phyloP scores from a whole-genome alignment of 1,284 basidiomycete genomes.

The Ustilago tritici region DNA sequence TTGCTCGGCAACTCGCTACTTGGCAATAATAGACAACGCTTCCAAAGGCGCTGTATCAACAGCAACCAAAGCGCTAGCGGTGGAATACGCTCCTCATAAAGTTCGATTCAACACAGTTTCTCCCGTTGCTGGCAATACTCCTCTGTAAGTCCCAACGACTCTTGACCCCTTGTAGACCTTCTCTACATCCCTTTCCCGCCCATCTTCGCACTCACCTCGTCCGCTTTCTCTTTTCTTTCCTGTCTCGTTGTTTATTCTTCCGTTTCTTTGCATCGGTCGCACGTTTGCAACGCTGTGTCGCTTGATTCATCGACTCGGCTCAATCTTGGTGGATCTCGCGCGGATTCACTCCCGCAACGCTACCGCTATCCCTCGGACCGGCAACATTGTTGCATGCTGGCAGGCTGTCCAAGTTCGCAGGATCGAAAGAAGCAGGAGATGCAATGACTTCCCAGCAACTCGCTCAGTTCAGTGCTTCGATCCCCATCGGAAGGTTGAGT shows the following conservation, averaged over 20 bases:
- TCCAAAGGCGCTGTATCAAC: slow-evolving; percentile 44
- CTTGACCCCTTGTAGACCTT: too few species aligned
- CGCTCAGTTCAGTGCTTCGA: slow-evolving; percentile 31
- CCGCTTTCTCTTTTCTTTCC: neutral
- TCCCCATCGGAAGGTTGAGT: slow-evolving; percentile 40
- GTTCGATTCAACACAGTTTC: slow-evolving; percentile 46
- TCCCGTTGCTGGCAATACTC: slow-evolving; percentile 54
- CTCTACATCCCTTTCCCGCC: neutral
- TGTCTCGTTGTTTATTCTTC: neutral
- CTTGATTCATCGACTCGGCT: too few species aligned
- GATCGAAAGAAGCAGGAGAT: slow-evolving; percentile 31
- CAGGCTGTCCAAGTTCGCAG: slow-evolving; percentile 42
- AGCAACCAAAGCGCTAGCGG: slow-evolving; percentile 46
- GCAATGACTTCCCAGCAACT: slow-evolving; percentile 10
- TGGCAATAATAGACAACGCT: slow-evolving; percentile 33
- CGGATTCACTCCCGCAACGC: too few species aligned
- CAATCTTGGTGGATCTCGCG: too few species aligned
- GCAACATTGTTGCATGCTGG: neutral
- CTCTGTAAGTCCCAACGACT: slow-evolving; percentile 29
- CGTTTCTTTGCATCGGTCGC: neutral
- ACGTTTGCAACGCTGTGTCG: too few species aligned
- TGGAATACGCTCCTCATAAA: slow-evolving; percentile 42
- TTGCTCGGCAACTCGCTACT: neutral
- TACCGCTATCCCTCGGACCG: too few species aligned
- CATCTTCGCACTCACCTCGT: too few species aligned